Evolutionary conservation across 306 rosid species (phyloP).

Genomic region (Amphicarpaea edgeworthii): DNA sequence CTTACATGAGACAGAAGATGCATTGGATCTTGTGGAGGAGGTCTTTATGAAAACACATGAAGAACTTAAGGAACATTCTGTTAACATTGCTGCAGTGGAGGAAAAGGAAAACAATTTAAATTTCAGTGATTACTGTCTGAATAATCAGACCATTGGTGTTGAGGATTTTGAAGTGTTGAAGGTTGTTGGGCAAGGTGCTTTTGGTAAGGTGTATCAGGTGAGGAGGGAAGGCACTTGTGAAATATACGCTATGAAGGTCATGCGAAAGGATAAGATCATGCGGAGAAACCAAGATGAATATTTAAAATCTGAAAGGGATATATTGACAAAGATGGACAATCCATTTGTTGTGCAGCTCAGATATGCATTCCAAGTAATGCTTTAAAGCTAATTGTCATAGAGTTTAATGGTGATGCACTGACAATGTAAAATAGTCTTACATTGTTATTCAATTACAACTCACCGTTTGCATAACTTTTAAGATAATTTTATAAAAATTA

Average conservation of each 20-base stretch:
- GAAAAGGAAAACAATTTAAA: conserved; percentile 39
- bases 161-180: conserved; percentile 83
- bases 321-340: conserved; percentile 72
- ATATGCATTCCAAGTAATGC: conserved; percentile 85
- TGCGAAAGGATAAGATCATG: conserved; percentile 84
- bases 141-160: conserved; percentile 58
- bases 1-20: conserved; percentile 60
- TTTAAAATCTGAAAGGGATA: conserved; percentile 87
- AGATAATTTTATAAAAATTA: too few species aligned
- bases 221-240: conserved; percentile 74
- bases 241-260: conserved; percentile 92
- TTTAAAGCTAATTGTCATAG: too few species aligned
- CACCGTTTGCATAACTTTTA: too few species aligned
- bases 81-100: conserved; percentile 18
- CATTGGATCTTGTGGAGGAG: conserved; percentile 53
- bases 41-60: conserved; percentile 31
- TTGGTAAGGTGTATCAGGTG: conserved; percentile 88
- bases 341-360: conserved; percentile 80
- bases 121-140: conserved; percentile 30
- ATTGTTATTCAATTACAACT: too few species aligned
- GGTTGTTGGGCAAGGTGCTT: conserved; percentile 88
- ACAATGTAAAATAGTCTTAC: too few species aligned
- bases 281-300: conserved; percentile 76
- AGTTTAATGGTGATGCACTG: too few species aligned
- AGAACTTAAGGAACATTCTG: conserved; percentile 49